A percentile compares a stretch with the other conserved stretches of the same genome.
Evolutionary conservation across 2,329 filamentous ascomycete species (phyloP).

Genomic region (Fusarium torulosum): DNA sequence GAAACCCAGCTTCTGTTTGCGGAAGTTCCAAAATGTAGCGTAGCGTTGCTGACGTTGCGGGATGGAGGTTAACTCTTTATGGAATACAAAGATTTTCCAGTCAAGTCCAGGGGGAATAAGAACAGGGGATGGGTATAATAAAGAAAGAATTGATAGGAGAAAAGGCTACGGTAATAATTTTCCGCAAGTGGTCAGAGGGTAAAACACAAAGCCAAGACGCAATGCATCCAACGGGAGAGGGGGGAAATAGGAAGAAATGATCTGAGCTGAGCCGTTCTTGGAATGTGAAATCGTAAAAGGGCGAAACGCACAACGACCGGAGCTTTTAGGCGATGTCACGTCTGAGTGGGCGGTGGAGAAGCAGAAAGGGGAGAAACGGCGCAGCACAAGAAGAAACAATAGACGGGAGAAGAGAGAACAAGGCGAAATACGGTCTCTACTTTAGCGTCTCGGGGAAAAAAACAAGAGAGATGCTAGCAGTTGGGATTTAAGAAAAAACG

Average conservation of each 20-base stretch:
- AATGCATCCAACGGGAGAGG: not conserved
- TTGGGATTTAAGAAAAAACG: too few relatives aligned
- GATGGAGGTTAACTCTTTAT: not conserved
- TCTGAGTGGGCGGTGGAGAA: conserved; percentile 24
- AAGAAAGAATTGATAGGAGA: not conserved
- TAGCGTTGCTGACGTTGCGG: not conserved
- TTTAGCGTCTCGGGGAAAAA: conserved; percentile 1
- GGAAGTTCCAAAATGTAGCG: not conserved
- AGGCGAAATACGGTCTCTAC: conserved; percentile 5
- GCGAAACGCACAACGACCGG: conserved; percentile 16
- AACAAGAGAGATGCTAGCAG: not conserved
- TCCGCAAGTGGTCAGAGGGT: not conserved
- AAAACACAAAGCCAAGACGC: conserved; percentile 5
- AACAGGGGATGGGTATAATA: not conserved
- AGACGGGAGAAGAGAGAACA: conserved; percentile 40
- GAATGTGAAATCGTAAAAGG: conserved; percentile 12
- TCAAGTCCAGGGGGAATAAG: not conserved
- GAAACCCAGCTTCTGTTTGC: not conserved
- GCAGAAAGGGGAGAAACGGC: conserved; percentile 10
- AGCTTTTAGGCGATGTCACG: not conserved
- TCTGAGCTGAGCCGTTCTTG: not conserved
- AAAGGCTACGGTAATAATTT: not conserved
- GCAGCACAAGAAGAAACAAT: conserved; percentile 6
- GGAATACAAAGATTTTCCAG: not conserved
- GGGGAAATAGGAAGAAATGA: not conserved